These are phyloP conservation scores for Vararia minispora DNA, from an alignment of 768 basidiomycete species.

Conservation along the genomic window DNA sequence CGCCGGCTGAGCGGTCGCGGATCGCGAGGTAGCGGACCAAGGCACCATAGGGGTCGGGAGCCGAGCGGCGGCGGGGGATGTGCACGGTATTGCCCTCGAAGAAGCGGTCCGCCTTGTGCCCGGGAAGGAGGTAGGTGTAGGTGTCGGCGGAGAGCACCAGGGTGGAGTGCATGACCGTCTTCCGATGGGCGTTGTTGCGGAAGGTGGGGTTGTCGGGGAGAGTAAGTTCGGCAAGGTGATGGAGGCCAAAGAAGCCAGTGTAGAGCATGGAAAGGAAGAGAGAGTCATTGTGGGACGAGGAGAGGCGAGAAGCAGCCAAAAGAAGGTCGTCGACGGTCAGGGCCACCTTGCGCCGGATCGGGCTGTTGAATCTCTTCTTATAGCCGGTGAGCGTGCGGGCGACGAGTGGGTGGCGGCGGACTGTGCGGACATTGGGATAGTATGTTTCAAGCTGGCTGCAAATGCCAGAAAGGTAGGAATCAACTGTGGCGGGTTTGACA, in stretches of 20 bases:
- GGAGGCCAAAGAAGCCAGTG: constrained; percentile 16
- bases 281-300: constrained; percentile 12
- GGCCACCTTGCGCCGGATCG: constrained; percentile 19
- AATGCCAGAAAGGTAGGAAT: constrained; percentile 27
- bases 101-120: constrained; percentile 26
- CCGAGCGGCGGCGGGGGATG: background rate
- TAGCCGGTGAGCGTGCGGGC: constrained; percentile 21
- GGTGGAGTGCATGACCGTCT: constrained; percentile 12
- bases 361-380: constrained; percentile 12
- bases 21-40: constrained; percentile 13
- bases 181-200: constrained; percentile 10
- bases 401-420: constrained; percentile 18
- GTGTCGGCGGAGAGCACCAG: background rate
- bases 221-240: constrained; percentile 21
- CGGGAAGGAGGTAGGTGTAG: constrained; percentile 20
- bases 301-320: background rate
- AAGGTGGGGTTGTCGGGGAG: constrained; percentile 11
- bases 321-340: constrained; percentile 14
- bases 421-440: constrained; percentile 20
- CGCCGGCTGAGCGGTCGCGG: background rate
- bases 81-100: constrained; percentile 15
- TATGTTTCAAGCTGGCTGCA: constrained; percentile 20
- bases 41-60: background rate
- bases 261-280: constrained; percentile 16
- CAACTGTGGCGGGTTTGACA: constrained; percentile 26